Evolutionary conservation across 176 grass and related monocot genomes (phyloP).

Genomic region (Lolium perenne): DNA sequence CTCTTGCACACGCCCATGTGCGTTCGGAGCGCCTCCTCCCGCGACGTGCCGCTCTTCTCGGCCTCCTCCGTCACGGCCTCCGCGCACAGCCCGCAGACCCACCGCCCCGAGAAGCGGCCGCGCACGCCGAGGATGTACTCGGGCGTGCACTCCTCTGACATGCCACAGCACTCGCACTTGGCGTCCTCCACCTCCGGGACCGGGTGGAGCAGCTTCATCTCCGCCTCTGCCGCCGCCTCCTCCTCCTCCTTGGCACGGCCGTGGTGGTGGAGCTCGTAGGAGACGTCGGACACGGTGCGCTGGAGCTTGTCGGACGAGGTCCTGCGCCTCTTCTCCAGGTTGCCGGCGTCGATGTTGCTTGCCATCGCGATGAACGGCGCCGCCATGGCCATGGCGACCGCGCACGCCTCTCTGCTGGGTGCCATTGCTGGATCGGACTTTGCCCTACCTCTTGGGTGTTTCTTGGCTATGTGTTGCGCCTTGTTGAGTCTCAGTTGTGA

Average conservation of each 20-base stretch:
- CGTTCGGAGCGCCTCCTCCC: slow-evolving; percentile 54
- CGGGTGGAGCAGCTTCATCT: slow-evolving; percentile 29
- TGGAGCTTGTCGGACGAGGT: slow-evolving; percentile 78
- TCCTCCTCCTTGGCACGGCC: slow-evolving; percentile 20
- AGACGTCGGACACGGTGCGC: slow-evolving; percentile 78
- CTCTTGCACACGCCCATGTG: slow-evolving; percentile 74
- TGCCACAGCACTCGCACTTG: slow-evolving; percentile 90
- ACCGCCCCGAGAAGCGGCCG: slow-evolving; percentile 67
- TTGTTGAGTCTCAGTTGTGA: neutral
- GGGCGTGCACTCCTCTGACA: slow-evolving; percentile 93
- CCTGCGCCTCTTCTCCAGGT: slow-evolving; percentile 59
- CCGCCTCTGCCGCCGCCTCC: neutral
- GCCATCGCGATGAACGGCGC: slow-evolving; percentile 55
- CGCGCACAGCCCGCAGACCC: slow-evolving; percentile 78
- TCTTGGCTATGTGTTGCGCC: neutral
- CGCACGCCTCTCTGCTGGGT: slow-evolving; percentile 51
- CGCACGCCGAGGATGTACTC: slow-evolving; percentile 76
- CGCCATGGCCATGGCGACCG: slow-evolving; percentile 53
- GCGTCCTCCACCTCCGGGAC: slow-evolving; percentile 72
- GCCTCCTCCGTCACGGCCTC: slow-evolving; percentile 72
- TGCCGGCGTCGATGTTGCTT: slow-evolving; percentile 14
- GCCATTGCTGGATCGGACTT: slow-evolving; percentile 11
- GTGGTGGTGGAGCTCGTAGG: slow-evolving; percentile 65
- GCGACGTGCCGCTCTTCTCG: slow-evolving; percentile 48
- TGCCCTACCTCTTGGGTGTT: neutral